phyloP scores from a whole-genome alignment of 352 stramenopile genomes.

The Elongisporangium anandrum region DNA sequence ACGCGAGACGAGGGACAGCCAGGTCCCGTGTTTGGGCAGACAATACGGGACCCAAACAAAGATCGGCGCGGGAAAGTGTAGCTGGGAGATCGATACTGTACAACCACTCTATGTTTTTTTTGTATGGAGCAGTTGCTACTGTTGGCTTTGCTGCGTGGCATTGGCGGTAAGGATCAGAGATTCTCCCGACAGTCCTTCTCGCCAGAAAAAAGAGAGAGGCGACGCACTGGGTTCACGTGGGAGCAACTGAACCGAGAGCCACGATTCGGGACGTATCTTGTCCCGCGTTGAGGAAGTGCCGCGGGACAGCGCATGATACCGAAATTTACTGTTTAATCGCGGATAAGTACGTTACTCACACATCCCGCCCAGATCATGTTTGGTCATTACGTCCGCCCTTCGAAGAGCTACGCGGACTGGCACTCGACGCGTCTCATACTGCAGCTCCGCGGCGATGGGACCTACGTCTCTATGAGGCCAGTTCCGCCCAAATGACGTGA shows the following conservation, averaged over 20 bases:
- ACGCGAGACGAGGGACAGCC: neutral
- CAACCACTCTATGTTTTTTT: neutral
- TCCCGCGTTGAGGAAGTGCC: neutral
- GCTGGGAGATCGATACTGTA: neutral
- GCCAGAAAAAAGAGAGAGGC: neutral
- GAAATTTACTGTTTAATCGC: neutral
- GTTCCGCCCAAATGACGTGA: neutral
- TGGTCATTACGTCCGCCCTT: neutral
- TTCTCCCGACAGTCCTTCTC: neutral
- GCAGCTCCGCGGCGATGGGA: neutral
- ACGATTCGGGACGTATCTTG: neutral
- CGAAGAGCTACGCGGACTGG: neutral
- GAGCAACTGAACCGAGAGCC: neutral
- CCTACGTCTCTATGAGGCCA: neutral
- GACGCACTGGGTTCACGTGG: neutral
- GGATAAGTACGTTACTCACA: neutral
- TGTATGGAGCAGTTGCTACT: neutral
- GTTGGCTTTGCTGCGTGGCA: neutral
- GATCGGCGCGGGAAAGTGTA: neutral
- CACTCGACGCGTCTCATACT: neutral
- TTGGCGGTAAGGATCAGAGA: neutral
- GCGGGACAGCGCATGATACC: neutral
- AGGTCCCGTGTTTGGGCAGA: neutral
- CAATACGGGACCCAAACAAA: neutral
- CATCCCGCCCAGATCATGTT: neutral